Percentiles rank a stretch among this genome's conserved stretches.
phyloP scores from a whole-genome alignment of 1,139 yeast genomes.

The Yamadazyma membranifaciens region DNA sequence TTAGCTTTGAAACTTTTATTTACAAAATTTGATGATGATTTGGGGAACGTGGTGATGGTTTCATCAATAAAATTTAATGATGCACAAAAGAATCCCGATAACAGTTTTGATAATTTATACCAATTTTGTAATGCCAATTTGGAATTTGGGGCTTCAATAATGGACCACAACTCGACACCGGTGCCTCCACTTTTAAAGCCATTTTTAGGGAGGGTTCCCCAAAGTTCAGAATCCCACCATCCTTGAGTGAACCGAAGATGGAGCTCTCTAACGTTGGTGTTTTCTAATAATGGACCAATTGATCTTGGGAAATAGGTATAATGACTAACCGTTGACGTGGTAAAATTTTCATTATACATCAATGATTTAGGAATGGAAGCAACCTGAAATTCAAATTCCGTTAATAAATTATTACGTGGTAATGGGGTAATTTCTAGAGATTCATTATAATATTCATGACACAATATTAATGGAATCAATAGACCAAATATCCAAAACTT shows the following conservation, averaged over 20 bases:
- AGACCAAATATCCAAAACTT: neutral
- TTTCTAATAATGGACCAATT: conserved; percentile 71
- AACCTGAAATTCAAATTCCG: conserved; percentile 67
- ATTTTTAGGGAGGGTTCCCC: conserved; percentile 79
- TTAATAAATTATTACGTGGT: conserved; percentile 63
- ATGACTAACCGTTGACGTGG: conserved; percentile 35
- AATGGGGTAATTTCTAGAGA: conserved; percentile 61
- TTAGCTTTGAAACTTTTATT: conserved; percentile 20
- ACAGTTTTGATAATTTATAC: conserved; percentile 67
- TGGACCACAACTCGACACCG: conserved; percentile 93
- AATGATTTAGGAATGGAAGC: conserved; percentile 45
- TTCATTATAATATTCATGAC: conserved; percentile 47
- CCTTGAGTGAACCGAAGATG: conserved; percentile 91
- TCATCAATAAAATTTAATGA: conserved; percentile 86
- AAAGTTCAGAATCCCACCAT: conserved; percentile 87
- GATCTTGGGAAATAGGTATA: conserved; percentile 79
- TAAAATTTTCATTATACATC: conserved; percentile 24
- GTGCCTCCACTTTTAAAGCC: conserved; percentile 86
- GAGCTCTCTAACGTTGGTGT: conserved; percentile 68
- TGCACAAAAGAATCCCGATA: conserved; percentile 94
- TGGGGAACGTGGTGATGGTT: conserved; percentile 75
- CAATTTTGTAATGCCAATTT: conserved; percentile 63
- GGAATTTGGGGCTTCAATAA: conserved; percentile 61
- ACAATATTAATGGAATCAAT: neutral
- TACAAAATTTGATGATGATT: conserved; percentile 18